Evolutionary conservation across 371 early-diverging fungal genomes (phyloP).

Genomic region (Mucor irregularis): DNA sequence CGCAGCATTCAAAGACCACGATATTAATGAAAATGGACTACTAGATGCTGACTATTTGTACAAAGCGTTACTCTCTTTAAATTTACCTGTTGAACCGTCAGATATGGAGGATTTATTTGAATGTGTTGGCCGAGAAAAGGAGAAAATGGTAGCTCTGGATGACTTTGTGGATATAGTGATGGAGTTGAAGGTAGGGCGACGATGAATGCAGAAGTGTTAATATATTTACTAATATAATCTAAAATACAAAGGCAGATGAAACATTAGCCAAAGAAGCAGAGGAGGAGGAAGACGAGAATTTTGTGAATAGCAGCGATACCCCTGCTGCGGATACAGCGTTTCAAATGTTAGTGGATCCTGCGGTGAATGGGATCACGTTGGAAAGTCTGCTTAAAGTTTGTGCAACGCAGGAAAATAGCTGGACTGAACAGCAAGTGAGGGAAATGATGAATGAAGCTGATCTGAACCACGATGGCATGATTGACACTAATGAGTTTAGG

Average conservation of each 20-base stretch:
- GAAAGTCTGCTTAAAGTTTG: conserved; percentile 27
- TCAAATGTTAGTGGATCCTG: conserved; percentile 20
- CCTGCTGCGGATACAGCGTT: conserved; percentile 16
- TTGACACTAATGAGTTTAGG: conserved; percentile 37
- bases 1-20: conserved; percentile 31
- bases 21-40: conserved; percentile 26
- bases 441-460: conserved; percentile 49
- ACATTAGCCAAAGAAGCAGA: not conserved
- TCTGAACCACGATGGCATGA: conserved; percentile 38
- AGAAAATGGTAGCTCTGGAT: conserved; percentile 26
- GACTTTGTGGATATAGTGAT: conserved; percentile 32
- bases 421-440: conserved; percentile 28
- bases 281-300: conserved; percentile 7
- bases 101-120: conserved; percentile 25
- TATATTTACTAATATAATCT: not conserved
- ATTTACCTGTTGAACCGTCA: conserved; percentile 18
- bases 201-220: not conserved
- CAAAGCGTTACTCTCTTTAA: conserved; percentile 24
- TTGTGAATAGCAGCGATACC: not conserved
- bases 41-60: conserved; percentile 23
- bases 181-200: conserved; percentile 28
- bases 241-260: not conserved
- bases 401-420: conserved; percentile 25
- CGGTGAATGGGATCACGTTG: conserved; percentile 30
- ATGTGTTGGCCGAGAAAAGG: conserved; percentile 26